These are phyloP conservation scores for Morella rubra DNA, from an alignment of 306 rosid genomes.

Conservation along the genomic window DNA sequence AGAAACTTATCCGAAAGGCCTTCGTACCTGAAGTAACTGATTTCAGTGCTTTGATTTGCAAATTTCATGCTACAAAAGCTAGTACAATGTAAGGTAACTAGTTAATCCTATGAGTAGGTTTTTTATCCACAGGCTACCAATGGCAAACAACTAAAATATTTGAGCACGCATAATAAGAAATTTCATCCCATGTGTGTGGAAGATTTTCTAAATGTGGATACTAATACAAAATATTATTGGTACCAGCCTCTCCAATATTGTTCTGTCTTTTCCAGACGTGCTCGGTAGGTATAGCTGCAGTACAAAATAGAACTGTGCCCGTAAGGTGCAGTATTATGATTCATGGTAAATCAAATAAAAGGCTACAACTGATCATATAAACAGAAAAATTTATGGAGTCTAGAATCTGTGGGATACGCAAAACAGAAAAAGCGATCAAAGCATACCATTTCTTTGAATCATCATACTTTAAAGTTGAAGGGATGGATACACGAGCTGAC, in stretches of 20 bases:
- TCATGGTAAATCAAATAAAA: not conserved
- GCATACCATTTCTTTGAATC: slow-evolving; percentile 88
- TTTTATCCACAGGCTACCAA: too few species aligned
- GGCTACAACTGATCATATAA: slow-evolving; percentile 23
- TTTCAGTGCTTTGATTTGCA: not conserved
- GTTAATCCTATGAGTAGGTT: not conserved
- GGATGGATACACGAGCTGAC: slow-evolving; percentile 91
- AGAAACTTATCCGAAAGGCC: slow-evolving; percentile 93
- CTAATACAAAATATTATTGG: slow-evolving; percentile 24
- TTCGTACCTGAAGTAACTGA: slow-evolving; percentile 67
- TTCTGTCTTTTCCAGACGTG: slow-evolving; percentile 80
- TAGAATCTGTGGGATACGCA: not conserved
- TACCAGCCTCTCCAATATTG: slow-evolving; percentile 98
- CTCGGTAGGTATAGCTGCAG: slow-evolving; percentile 77
- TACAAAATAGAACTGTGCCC: slow-evolving; percentile 36
- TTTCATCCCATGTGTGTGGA: not conserved
- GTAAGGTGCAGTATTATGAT: slow-evolving; percentile 24
- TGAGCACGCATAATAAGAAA: not conserved
- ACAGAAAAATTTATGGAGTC: slow-evolving; percentile 15
- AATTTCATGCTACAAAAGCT: slow-evolving; percentile 1
- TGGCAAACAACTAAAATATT: not conserved
- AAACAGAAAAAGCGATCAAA: not conserved
- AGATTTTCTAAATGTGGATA: not conserved
- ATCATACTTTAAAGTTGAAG: slow-evolving; percentile 73
- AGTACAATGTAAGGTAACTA: not conserved